Conservation (phyloP, 2,329 filamentous ascomycete genomes). For the Hypoxylon sp. region DNA sequence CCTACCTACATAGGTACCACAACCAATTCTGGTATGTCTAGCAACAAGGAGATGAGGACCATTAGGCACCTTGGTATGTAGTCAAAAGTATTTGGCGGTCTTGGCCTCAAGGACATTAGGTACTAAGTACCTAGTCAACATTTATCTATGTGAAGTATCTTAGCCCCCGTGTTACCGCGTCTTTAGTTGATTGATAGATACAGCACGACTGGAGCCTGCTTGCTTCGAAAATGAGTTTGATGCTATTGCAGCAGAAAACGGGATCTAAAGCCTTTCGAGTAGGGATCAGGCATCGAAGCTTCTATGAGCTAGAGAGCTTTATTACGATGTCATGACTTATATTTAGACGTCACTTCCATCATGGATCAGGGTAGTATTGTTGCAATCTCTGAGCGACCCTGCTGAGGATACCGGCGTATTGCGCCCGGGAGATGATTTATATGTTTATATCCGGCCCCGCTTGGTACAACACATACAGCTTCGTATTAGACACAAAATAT, state of each 20-base stretch:
- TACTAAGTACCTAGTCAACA: no score
- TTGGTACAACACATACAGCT: neutral
- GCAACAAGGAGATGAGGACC: no score
- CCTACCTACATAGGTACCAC: no score
- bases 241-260: neutral
- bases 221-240: neutral
- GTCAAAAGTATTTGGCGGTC: no score
- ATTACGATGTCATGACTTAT: neutral
- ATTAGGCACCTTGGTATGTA: no score
- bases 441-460: conserved; percentile 22
- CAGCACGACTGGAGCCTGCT: neutral
- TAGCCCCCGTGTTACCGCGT: no score
- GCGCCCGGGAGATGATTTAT: neutral
- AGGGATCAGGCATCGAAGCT: neutral
- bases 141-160: no score
- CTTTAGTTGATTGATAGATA: neutral
- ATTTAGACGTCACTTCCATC: neutral
- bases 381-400: neutral
- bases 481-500: neutral
- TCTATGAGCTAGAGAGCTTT: neutral
- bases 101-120: no score
- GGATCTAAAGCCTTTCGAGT: neutral
- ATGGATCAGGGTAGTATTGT: neutral
- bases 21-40: no score
- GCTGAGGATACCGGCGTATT: conserved; percentile 12